phyloP scores from a whole-genome alignment of 495 filamentous ascomycete genomes.

The Aspergillus biplanus region DNA sequence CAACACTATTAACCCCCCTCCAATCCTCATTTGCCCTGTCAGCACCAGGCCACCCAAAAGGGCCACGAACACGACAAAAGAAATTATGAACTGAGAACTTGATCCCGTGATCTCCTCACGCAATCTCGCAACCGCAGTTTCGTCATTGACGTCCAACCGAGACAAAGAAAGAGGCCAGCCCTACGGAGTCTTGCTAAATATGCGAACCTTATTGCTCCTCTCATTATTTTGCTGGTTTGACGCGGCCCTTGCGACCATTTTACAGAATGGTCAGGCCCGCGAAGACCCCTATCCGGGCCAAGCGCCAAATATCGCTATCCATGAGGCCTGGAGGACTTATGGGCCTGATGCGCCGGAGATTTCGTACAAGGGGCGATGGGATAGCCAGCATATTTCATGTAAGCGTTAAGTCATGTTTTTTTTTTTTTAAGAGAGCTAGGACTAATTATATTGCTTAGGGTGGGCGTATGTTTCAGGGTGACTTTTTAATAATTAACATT shows the following conservation, averaged over 20 bases:
- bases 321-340: constrained; percentile 52
- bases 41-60: too few relatives aligned
- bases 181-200: background rate
- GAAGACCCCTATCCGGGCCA: constrained; percentile 40
- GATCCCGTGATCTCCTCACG: too few relatives aligned
- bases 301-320: constrained; percentile 24
- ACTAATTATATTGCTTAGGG: constrained; percentile 26
- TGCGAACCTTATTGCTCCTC: constrained; percentile 10
- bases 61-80: too few relatives aligned
- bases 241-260: constrained; percentile 48
- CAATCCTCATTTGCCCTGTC: too few relatives aligned
- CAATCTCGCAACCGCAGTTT: too few relatives aligned
- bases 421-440: background rate
- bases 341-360: constrained; percentile 57
- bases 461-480: constrained; percentile 48
- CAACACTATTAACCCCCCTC: too few relatives aligned
- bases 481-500: too few relatives aligned
- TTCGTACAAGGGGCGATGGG: constrained; percentile 71
- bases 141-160: too few relatives aligned
- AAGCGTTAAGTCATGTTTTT: constrained; percentile 37
- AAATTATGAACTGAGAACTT: too few relatives aligned
- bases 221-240: constrained; percentile 19
- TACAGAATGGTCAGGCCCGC: constrained; percentile 64
- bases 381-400: constrained; percentile 67
- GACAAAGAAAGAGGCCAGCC: too few relatives aligned